phyloP scores from a whole-genome alignment of 2,329 filamentous ascomycete genomes.

The Cladosporium halotolerans region DNA sequence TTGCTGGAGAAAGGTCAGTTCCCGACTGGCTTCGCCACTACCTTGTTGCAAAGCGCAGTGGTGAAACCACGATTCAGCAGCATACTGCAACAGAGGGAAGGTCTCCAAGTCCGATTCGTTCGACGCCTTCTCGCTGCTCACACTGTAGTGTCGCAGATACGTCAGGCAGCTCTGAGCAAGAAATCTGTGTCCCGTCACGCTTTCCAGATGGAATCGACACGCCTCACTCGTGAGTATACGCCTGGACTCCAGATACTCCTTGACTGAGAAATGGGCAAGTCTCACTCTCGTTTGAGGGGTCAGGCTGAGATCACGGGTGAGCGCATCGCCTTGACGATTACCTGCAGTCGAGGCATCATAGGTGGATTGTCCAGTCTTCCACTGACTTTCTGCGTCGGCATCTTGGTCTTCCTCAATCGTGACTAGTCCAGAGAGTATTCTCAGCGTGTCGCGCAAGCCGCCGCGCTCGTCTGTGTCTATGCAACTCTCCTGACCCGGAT shows the following conservation, averaged over 20 bases:
- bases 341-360: neutral
- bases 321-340: neutral
- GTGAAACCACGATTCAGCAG: constrained; percentile 15
- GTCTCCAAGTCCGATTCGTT: constrained; percentile 10
- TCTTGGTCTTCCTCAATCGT: neutral
- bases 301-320: neutral
- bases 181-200: constrained; percentile 10
- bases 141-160: constrained; percentile 15
- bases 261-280: constrained; percentile 22
- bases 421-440: constrained; percentile 16
- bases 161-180: constrained; percentile 16
- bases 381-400: neutral
- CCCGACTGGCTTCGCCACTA: neutral
- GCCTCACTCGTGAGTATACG: constrained; percentile 12
- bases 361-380: neutral
- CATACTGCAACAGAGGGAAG: constrained; percentile 16
- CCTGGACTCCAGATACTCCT: constrained; percentile 22
- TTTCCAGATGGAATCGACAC: constrained; percentile 12
- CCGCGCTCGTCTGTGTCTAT: constrained; percentile 15
- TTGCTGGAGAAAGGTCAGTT: constrained; percentile 9
- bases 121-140: constrained; percentile 8
- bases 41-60: constrained; percentile 13
- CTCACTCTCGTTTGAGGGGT: constrained; percentile 11
- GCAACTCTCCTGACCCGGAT: constrained; percentile 9
- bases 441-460: constrained; percentile 9